phyloP scores from a whole-genome alignment of 2,329 filamentous ascomycete species.

The Epichloe bromicola region DNA sequence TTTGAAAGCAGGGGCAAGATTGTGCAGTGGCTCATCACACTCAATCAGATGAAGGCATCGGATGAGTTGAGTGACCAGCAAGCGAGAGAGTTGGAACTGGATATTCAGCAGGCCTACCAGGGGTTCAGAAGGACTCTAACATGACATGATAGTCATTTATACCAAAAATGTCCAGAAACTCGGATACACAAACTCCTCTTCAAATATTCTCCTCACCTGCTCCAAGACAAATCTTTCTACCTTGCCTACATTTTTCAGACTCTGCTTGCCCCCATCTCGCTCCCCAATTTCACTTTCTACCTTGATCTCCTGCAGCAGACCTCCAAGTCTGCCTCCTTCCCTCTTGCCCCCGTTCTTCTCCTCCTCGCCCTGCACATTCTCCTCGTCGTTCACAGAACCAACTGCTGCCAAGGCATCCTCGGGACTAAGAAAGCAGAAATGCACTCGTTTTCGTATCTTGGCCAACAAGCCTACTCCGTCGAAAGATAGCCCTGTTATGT shows the following conservation, averaged over 20 bases:
- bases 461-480: conserved; percentile 89
- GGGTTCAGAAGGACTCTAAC: conserved; percentile 76
- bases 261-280: conserved; percentile 86
- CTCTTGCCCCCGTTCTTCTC: conserved; percentile 14
- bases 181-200: conserved; percentile 96
- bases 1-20: conserved; percentile 96
- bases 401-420: conserved; percentile 76
- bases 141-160: conserved; percentile 34
- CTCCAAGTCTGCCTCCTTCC: conserved; percentile 40
- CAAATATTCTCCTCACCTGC: conserved; percentile 91
- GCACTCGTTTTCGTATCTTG: conserved; percentile 75
- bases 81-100: conserved; percentile 76
- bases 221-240: conserved; percentile 96
- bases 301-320: conserved; percentile 78
- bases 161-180: conserved; percentile 98
- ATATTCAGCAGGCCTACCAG: conserved; percentile 88
- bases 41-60: conserved; percentile 96
- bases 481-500: conserved; percentile 89
- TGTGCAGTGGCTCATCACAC: conserved; percentile 91
- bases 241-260: conserved; percentile 95
- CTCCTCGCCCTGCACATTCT: conserved; percentile 11
- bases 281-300: conserved; percentile 97
- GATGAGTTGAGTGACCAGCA: conserved; percentile 83
- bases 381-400: conserved; percentile 30
- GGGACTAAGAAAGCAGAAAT: conserved; percentile 88